Evolutionary conservation across 2,329 filamentous ascomycete species (phyloP).

Genomic region (Xylariaceae sp.): DNA sequence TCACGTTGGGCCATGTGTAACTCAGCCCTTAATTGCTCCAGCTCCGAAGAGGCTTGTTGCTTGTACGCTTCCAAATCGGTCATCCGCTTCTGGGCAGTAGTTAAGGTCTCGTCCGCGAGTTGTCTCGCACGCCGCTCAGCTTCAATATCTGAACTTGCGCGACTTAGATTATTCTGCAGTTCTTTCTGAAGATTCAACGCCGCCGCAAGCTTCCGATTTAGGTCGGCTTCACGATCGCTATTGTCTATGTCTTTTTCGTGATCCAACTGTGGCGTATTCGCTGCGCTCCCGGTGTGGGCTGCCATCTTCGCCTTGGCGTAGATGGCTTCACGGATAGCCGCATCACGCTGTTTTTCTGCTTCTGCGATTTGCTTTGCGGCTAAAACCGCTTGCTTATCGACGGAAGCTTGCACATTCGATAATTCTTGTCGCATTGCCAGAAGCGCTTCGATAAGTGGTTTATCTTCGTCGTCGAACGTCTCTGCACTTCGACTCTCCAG

Average conservation of each 20-base stretch:
- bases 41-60: conserved; percentile 80
- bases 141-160: conserved; percentile 69
- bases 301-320: conserved; percentile 94
- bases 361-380: conserved; percentile 91
- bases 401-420: conserved; percentile 83
- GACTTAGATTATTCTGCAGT: conserved; percentile 75
- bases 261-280: conserved; percentile 61
- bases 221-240: conserved; percentile 68
- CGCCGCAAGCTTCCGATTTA: conserved; percentile 80
- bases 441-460: conserved; percentile 87
- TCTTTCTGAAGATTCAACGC: conserved; percentile 79
- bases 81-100: conserved; percentile 80
- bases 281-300: conserved; percentile 69
- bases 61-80: conserved; percentile 81
- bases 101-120: conserved; percentile 84
- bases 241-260: conserved; percentile 59
- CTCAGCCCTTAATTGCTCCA: conserved; percentile 83
- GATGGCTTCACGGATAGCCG: conserved; percentile 90
- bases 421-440: conserved; percentile 89
- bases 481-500: conserved; percentile 78
- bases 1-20: conserved; percentile 78
- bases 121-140: conserved; percentile 80
- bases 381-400: conserved; percentile 83
- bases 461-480: conserved; percentile 87
- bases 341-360: conserved; percentile 90